Conservation (phyloP, 331 rosid genomes). For the Pyrus hybrid region DNA sequence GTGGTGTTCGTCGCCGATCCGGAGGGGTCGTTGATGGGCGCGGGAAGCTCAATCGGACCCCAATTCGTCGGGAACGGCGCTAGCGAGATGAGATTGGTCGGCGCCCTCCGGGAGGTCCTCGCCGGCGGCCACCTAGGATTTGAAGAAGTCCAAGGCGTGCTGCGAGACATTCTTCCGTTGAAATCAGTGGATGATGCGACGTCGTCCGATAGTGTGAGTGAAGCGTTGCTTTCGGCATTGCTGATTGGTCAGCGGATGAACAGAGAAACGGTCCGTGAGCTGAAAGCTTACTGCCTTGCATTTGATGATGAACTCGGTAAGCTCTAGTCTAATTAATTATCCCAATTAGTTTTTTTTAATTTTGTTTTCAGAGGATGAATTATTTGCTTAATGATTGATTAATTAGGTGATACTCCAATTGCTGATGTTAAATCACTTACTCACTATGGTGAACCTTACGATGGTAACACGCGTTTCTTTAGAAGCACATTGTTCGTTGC, state of each 20-base stretch:
- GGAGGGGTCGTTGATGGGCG: slow-evolving; percentile 73
- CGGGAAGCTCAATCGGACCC: slow-evolving; percentile 77
- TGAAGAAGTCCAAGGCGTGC: slow-evolving; percentile 91
- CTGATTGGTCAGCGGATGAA: slow-evolving; percentile 97
- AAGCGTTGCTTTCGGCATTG: slow-evolving; percentile 89
- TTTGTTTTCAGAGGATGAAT: slow-evolving; percentile 15
- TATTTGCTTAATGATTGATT: slow-evolving; percentile 7
- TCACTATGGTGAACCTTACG: slow-evolving; percentile 95
- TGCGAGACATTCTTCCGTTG: slow-evolving; percentile 71
- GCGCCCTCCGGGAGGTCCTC: slow-evolving; percentile 86
- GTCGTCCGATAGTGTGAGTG: slow-evolving; percentile 45
- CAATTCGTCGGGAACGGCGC: slow-evolving; percentile 62
- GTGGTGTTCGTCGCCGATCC: slow-evolving; percentile 83
- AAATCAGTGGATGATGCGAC: slow-evolving; percentile 22
- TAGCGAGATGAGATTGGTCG: slow-evolving; percentile 87
- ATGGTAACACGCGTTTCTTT: slow-evolving; percentile 93
- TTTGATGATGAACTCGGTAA: slow-evolving; percentile 89
- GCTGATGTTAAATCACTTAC: slow-evolving; percentile 89
- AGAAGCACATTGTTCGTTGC: slow-evolving; percentile 94
- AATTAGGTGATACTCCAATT: slow-evolving; percentile 64
- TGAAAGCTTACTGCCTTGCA: slow-evolving; percentile 93
- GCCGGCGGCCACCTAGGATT: slow-evolving; percentile 96
- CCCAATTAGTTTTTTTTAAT: not conserved
- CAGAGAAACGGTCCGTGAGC: slow-evolving; percentile 87
- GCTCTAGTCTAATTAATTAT: slow-evolving; percentile 2